Base-by-base conservation (phyloP, 208 protist genomes). In the Acanthamoeba rhysodes region DNA sequence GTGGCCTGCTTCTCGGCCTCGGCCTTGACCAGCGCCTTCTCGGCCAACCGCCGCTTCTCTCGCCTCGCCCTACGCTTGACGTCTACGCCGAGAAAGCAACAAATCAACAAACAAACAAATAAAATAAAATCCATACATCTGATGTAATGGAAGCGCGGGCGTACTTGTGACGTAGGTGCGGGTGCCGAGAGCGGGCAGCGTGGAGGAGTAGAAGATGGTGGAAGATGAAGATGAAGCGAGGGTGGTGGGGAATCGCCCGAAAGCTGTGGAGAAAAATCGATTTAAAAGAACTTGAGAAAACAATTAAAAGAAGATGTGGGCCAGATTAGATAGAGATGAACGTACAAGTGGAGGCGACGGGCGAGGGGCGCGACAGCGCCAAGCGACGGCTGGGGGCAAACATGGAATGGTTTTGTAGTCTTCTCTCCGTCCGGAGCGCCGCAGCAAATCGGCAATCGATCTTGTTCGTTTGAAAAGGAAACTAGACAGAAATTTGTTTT, bases 1-100 rank as follows among this genome's bases (percentile, higher is more conserved):
- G 76, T 41, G 29, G 76, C 76, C 76, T 85, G 76, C 76, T 57
- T 85, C 76, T 85, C 76, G 27, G 41, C 76, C 41, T 85, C 76
- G 16, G 34, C 76, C 76, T 57, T 85, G 34, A 85, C 55, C 12
- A 34, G 34, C 45, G 48, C 76, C 76, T 85, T 85, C 76, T 85
- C 76, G 27, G 76, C 76, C 76, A 85, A 29, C 76, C 76, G 5
- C 41, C 76, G 76, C 76, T 85, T 85, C 41, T 85, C 41, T 9
- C 76, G 76, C 76, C 76, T 85, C n/a, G 32, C 76, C 2, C 3
- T 37, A 7, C 76, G 76, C 76, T 85, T 85, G 0, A 59, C 48
- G 45, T 85, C 76, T 85, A 41, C 59, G 3, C 10, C 9, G 50
- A 18, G 3, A 57, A 2, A 57, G 50, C n/a, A 55, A 4, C 50